Conservation (phyloP, 768 basidiomycete species). For the Phlebiopsis gigantea region DNA sequence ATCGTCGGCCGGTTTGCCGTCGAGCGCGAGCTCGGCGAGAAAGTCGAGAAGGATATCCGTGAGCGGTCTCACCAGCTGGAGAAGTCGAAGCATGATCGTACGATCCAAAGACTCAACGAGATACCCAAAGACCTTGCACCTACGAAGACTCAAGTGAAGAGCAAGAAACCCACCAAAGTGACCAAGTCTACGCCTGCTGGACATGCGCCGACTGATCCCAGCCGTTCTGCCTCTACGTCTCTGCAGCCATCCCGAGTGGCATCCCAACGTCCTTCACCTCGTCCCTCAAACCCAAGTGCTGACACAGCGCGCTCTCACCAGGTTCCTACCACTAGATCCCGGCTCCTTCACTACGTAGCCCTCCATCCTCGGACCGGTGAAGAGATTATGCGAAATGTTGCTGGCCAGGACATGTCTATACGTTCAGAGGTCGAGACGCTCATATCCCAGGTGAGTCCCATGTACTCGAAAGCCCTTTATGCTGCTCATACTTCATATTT, state of each 20-base stretch:
- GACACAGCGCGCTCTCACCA: not conserved
- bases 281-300: constrained; percentile 6
- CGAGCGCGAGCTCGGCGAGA: constrained; percentile 51
- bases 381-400: constrained; percentile 38
- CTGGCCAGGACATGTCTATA: constrained; percentile 32
- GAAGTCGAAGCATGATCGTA: constrained; percentile 46
- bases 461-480: not conserved
- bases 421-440: constrained; percentile 42
- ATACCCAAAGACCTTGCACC: constrained; percentile 31
- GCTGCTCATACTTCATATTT: constrained; percentile 15
- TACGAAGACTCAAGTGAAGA: constrained; percentile 17
- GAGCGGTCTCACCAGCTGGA: constrained; percentile 30
- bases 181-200: constrained; percentile 24
- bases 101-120: constrained; percentile 35
- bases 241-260: constrained; percentile 26
- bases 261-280: constrained; percentile 22
- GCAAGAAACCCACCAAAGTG: constrained; percentile 32
- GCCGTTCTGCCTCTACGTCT: constrained; percentile 10
- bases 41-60: constrained; percentile 38
- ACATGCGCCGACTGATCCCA: constrained; percentile 4
- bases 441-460: constrained; percentile 39
- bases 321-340: constrained; percentile 19
- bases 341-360: constrained; percentile 52
- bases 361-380: constrained; percentile 41
- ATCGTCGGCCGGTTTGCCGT: constrained; percentile 70